A percentile compares a stretch with the other conserved stretches of the same genome.
phyloP scores from a whole-genome alignment of 306 rosid genomes.

The Hippophae tibetana region DNA sequence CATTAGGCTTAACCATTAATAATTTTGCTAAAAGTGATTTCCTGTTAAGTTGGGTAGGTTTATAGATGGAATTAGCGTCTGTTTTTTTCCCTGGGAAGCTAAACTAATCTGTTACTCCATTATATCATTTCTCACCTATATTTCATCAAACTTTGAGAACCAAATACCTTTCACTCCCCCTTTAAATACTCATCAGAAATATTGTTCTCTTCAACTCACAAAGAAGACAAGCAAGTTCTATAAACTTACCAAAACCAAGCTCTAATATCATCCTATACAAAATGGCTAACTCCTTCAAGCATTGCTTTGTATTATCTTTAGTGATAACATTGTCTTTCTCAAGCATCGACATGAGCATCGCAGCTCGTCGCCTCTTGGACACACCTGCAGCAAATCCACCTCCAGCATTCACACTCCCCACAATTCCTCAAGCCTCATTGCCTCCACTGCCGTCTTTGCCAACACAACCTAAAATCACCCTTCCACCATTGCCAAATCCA shows the following conservation, averaged over 20 bases:
- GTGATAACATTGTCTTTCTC: constrained; percentile 18
- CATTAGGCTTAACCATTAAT: too few species aligned
- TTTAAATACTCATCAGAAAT: constrained; percentile 3
- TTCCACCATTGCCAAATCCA: constrained; percentile 17
- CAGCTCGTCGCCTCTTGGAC: constrained; percentile 20
- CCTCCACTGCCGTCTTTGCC: constrained; percentile 15
- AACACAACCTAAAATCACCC: constrained; percentile 11
- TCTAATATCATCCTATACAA: neutral
- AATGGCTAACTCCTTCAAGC: neutral
- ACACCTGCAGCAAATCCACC: constrained; percentile 18
- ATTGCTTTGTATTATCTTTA: neutral
- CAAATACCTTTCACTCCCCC: neutral
- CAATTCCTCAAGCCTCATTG: constrained; percentile 12
- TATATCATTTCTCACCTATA: too few species aligned
- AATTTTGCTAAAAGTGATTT: too few species aligned
- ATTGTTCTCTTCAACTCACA: constrained; percentile 2
- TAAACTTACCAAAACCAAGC: neutral
- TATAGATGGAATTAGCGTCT: too few species aligned
- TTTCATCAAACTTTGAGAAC: constrained; percentile 17
- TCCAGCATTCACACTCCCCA: constrained; percentile 14
- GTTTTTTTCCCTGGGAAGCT: too few species aligned
- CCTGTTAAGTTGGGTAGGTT: too few species aligned
- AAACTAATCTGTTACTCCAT: too few species aligned
- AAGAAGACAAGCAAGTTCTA: neutral
- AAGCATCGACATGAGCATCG: constrained; percentile 17